A percentile compares a stretch with the other conserved stretches of the same genome.
Conservation (phyloP, 139 green algal genomes). For the Edaphochlamys debaryana region DNA sequence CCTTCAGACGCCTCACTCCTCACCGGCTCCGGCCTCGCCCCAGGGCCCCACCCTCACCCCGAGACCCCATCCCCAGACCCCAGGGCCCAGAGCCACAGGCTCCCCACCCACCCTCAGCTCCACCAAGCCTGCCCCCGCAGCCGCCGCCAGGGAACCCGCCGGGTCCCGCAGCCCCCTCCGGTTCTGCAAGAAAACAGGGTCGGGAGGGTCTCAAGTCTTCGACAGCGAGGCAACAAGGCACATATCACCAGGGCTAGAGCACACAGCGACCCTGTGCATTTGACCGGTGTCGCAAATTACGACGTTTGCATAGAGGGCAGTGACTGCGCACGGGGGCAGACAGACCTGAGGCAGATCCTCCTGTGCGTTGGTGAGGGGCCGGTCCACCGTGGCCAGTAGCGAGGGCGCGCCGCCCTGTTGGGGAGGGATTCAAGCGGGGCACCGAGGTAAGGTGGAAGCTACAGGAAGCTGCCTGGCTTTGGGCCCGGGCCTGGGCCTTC, state of each 20-base stretch:
- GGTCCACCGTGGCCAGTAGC: not conserved
- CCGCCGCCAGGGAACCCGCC: not conserved
- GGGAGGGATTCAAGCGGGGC: not conserved
- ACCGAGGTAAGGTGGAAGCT: not conserved
- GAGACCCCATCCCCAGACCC: too few relatives aligned
- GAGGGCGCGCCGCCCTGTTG: not conserved
- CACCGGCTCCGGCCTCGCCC: not conserved
- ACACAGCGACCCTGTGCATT: too few relatives aligned
- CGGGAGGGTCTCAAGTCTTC: not conserved
- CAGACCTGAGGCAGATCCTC: not conserved
- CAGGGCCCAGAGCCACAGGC: not conserved
- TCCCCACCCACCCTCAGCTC: too few relatives aligned
- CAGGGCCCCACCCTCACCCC: too few relatives aligned
- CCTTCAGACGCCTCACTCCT: too few relatives aligned
- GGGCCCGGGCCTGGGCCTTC: not conserved
- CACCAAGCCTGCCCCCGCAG: not conserved
- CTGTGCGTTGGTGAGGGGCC: not conserved
- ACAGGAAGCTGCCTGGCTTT: not conserved
- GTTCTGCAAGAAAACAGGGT: conserved; percentile 10
- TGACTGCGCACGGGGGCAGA: too few relatives aligned
- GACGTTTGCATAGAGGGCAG: not conserved
- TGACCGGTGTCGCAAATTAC: not conserved
- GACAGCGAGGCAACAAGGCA: not conserved
- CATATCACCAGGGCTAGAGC: not conserved
- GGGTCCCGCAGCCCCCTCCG: not conserved